Evolutionary conservation across 768 basidiomycete species (phyloP), one percentile per base, ranked within the genome.

Genomic region (Candolleomyces aberdarensis): DNA sequence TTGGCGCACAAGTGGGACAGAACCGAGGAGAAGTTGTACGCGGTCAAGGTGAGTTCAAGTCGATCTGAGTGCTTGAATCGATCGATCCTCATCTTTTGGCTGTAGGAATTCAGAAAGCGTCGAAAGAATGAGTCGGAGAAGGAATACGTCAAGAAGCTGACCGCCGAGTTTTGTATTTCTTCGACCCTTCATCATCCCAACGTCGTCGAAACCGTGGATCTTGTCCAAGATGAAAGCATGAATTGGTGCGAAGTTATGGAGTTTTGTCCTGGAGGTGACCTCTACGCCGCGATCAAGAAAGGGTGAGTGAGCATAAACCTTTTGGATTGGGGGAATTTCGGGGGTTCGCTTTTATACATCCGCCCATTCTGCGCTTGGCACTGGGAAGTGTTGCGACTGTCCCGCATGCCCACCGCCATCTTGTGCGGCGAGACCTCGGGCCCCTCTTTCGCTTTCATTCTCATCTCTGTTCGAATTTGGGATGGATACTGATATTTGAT

Each of bases 191-290:
- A 94, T 71, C 95, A 96, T 71, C 79, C 86, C 69, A 98, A 98
- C 72, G 85, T 98, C 68, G 96, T 98, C 70, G 96, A 98, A 79
- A 99, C 96, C 6, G 96, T 99, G 61, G 96, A 99, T 74, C 87
- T 99, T 61, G 91, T 99, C n/a, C 97, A 99, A 69, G 97, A 99
- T 74, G 96, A 99, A 76, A 85, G 78, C 63, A 88, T 93, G 63
- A 88, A 94, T 70, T 99, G 96, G 96, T 99, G 96, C 71, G 97
- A 98, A 73, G 96, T 99, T 50, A 98, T 99, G 96, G 97, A 98
- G 74, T 99, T 94, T 72, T 99, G 96, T 70, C 95, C 95, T 3
- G 97, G 97, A 48, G 96, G 96, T 2, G 96, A 99, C 76, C 81
- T 99, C 40, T 99, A 99, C 72, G 96, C 96, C 29, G 96, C 95